These are phyloP conservation scores for Lolium rigidum DNA, from an alignment of 176 grass and related monocot species.

Conservation along the genomic window DNA sequence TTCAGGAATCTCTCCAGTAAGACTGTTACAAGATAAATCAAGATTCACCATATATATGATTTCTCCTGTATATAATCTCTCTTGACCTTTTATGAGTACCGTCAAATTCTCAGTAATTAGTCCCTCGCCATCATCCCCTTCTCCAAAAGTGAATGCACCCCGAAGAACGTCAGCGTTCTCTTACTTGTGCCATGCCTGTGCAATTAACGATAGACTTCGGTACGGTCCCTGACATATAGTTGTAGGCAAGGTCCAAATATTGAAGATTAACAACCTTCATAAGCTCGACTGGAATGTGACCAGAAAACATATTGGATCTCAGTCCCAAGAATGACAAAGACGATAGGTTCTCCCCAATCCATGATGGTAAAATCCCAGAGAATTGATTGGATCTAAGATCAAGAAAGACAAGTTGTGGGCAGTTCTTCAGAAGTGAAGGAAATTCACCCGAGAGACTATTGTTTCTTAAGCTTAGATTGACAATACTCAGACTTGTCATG, in stretches of 20 bases:
- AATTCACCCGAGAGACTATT: not conserved
- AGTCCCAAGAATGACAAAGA: conserved; percentile 17
- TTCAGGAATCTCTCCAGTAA: conserved; percentile 16
- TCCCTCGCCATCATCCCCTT: no score
- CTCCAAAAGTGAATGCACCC: no score
- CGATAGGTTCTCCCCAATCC: conserved; percentile 20
- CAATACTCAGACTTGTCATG: not conserved
- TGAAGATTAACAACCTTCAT: not conserved
- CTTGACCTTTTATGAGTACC: not conserved
- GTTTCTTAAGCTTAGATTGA: not conserved
- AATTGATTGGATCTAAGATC: not conserved
- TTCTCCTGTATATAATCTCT: no score
- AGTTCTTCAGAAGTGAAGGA: not conserved
- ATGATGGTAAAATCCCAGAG: not conserved
- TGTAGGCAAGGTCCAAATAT: no score
- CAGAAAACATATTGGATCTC: conserved; percentile 49
- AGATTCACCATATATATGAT: conserved; percentile 21
- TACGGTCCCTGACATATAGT: no score
- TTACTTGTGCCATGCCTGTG: no score
- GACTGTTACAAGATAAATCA: conserved; percentile 46
- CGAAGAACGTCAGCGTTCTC: no score
- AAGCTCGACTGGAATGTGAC: conserved; percentile 31
- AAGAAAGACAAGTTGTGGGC: not conserved
- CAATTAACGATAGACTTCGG: no score
- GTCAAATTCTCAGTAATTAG: no score